Evolutionary conservation across 2,329 filamentous ascomycete species (phyloP).

Genomic region (Cytospora schulzeri): DNA sequence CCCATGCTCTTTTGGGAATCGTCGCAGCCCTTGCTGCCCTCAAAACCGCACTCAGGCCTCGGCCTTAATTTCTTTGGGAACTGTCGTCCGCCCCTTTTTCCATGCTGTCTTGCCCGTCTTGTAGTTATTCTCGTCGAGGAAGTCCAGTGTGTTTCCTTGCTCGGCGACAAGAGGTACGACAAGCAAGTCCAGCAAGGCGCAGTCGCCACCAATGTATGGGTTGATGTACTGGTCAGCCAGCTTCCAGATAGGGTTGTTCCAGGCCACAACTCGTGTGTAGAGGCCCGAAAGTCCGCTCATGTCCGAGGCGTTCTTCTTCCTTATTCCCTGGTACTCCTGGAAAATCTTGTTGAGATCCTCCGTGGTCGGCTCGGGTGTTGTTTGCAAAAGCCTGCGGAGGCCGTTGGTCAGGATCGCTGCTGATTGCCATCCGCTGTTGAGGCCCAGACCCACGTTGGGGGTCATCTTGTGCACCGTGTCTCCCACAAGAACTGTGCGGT

Average conservation of each 20-base stretch:
- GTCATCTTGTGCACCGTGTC: constrained; percentile 33
- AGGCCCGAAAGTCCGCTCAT: constrained; percentile 21
- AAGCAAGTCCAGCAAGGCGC: constrained; percentile 20
- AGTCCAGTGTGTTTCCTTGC: constrained; percentile 21
- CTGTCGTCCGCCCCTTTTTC: constrained; percentile 18
- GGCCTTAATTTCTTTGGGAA: constrained; percentile 7
- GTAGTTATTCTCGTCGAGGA: constrained; percentile 23
- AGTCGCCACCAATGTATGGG: constrained; percentile 25
- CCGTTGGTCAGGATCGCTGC: constrained; percentile 29
- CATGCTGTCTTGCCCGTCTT: constrained; percentile 21
- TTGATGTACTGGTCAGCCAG: constrained; percentile 28
- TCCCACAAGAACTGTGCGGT: constrained; percentile 30
- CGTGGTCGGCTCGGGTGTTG: constrained; percentile 14
- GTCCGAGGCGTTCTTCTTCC: constrained; percentile 26
- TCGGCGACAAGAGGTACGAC: constrained; percentile 23
- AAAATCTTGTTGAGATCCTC: constrained; percentile 27
- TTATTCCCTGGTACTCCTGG: constrained; percentile 27
- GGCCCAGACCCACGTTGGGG: constrained; percentile 30
- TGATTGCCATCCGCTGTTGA: constrained; percentile 32
- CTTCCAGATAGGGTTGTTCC: constrained; percentile 27
- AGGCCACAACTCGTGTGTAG: constrained; percentile 28
- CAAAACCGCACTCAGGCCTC: neutral
- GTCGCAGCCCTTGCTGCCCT: no score
- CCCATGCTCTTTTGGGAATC: neutral
- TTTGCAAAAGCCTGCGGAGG: constrained; percentile 22